These are phyloP conservation scores for Yamadazyma tumulicola DNA, from an alignment of 805 yeast genomes.

Conservation along the genomic window DNA sequence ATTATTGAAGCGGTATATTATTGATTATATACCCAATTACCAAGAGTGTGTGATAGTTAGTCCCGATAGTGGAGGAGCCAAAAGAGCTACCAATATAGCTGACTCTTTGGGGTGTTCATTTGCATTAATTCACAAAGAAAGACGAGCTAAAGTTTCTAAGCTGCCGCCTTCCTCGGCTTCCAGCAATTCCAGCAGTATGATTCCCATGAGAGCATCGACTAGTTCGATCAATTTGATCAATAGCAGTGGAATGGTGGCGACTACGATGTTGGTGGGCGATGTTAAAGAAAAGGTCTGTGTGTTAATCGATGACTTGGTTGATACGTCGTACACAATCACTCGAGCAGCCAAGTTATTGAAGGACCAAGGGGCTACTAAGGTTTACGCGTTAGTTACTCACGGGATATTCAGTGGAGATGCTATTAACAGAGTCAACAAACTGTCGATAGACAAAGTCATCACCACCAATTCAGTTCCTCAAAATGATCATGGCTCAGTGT, in stretches of 20 bases:
- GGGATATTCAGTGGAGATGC: constrained; percentile 95
- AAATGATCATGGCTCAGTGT: constrained; percentile 43
- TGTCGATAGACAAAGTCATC: constrained; percentile 77
- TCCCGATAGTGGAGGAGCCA: constrained; percentile 99
- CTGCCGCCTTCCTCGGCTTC: constrained; percentile 27
- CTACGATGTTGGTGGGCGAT: constrained; percentile 96
- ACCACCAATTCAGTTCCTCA: constrained; percentile 94
- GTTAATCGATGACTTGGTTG: constrained; percentile 90
- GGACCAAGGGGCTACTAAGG: constrained; percentile 87
- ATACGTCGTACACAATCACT: constrained; percentile 87
- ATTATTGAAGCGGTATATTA: constrained; percentile 78
- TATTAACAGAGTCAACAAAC: constrained; percentile 58
- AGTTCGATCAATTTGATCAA: constrained; percentile 18
- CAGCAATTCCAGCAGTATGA: constrained; percentile 6
- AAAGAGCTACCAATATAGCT: constrained; percentile 91
- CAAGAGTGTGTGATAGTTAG: constrained; percentile 87
- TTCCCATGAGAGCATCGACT: constrained; percentile 13
- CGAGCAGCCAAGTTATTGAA: constrained; percentile 89
- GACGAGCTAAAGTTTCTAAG: constrained; percentile 49
- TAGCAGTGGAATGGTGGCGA: constrained; percentile 48
- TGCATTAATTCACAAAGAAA: constrained; percentile 93
- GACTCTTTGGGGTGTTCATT: constrained; percentile 84
- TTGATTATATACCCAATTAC: constrained; percentile 71
- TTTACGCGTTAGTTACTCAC: constrained; percentile 87
- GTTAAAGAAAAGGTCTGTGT: constrained; percentile 83